Base-by-base conservation (phyloP, 208 protist species). In the Angomonas deanei region DNA sequence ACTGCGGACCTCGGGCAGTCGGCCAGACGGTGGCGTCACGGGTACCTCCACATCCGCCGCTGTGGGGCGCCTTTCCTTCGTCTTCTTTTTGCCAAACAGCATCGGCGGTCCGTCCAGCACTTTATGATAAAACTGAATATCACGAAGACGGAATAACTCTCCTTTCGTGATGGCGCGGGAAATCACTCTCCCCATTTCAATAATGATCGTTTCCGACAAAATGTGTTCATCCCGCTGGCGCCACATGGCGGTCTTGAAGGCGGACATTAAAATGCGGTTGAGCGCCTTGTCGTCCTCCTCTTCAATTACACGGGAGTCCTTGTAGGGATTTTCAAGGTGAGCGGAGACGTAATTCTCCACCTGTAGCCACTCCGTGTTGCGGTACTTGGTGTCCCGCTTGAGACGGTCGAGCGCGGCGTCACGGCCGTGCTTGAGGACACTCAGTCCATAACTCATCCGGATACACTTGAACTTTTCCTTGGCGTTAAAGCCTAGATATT, bases 211-310 rank as follows among this genome's bases (percentile, higher is more conserved):
- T 68, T 92, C 82, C 10, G 82, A 81, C 53, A 88, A 78, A 33
- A 84, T 58, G 55, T 78, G 65, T 61, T 86, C 73, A 59, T 92
- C 82, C 5, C 82, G 66, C 64, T 90, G 86, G 28, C 81, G 74
- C 82, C 82, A 92, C 33, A 92, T 32, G 39, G 67, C 73, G 2
- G 79, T 61, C 54, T 86, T 89, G 64, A 90, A 88, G 26, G 80
- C 81, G 15, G 70, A 73, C 86, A 92, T 92, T 38, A 88, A 47
- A 39, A 92, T 74, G 17, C 79, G 70, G 66, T 89, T 90, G 19
- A 92, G 54, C 56, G 59, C 68, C 24, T 76, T 63, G 21, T 72
- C 70, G 36, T 86, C 75, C 24, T 81, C 68, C 33, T 75, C 73
- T 32, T 84, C 80, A 3, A 49, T 32, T 11, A 61, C 70, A 26